Evolutionary conservation across 768 basidiomycete species (phyloP), one percentile per base, ranked within the genome.

Genomic region (Tricholoma matsutake): DNA sequence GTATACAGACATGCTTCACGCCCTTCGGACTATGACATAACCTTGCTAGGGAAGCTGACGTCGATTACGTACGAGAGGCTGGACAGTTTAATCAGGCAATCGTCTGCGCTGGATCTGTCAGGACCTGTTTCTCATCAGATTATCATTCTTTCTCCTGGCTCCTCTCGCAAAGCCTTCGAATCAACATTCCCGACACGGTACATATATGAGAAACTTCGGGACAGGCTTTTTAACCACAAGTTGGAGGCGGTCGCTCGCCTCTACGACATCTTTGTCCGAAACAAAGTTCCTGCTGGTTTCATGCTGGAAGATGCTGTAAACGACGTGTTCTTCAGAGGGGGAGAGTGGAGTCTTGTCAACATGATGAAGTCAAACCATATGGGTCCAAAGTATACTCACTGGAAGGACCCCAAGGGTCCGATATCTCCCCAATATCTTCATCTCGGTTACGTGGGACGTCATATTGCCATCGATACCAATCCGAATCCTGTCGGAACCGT

Each of bases 241-340:
- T 58, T 63, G 62, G 45, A 63, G 35, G 62, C 57, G 32, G 58
- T 56, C 14, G 43, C 58, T 52, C 34, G 31, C 43, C 64, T 63
- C 61, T 65, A 65, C 25, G 39, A 63, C 14, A 57, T 63, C n/a
- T 65, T 63, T 47, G 49, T 60, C 55, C 58, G 41, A 45, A 60
- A 62, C 34, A 65, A 34, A 54, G 53, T 1, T 49, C 28, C 43
- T 57, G 64, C 59, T 63, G 62, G 64, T 37, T 60, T 54, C 55
- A 57, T 65, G 51, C 60, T 65, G 62, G 61, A 63, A 56, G 61
- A 65, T 58, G 61, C 57, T 60, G 54, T 63, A 58, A 57, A 61
- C 53, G 54, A 65, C 45, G 39, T 65, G 43, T 65, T 65, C 45
- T 37, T 18, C 56, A 63, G 55, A 41, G 64, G 64, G 45, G 62